phyloP scores from a whole-genome alignment of 1,139 yeast species.

The Pichia sp. region DNA sequence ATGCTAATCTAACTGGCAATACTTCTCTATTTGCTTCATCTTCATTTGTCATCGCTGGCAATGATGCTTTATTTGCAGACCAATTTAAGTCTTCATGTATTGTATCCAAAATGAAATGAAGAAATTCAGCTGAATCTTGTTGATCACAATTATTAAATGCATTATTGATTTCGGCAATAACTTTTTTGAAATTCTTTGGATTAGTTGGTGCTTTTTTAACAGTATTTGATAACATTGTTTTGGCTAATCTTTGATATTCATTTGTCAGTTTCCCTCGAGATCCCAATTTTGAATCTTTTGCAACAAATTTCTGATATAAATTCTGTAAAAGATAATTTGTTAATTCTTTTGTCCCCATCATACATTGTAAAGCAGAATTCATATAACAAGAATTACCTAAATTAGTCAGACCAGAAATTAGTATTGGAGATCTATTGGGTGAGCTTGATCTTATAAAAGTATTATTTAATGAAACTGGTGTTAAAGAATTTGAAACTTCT shows the following conservation, averaged over 20 bases:
- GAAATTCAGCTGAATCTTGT: constrained; percentile 74
- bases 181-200: constrained; percentile 26
- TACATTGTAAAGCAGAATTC: constrained; percentile 61
- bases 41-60: constrained; percentile 57
- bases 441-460: constrained; percentile 1
- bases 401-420: constrained; percentile 61
- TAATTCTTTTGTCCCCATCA: constrained; percentile 44
- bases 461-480: not conserved
- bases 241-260: constrained; percentile 62
- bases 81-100: constrained; percentile 58
- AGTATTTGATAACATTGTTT: constrained; percentile 47
- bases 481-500: not conserved
- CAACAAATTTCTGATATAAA: constrained; percentile 65
- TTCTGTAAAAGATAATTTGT: constrained; percentile 43
- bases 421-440: constrained; percentile 11
- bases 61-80: constrained; percentile 34
- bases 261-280: constrained; percentile 77
- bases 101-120: constrained; percentile 58
- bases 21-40: constrained; percentile 74
- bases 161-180: constrained; percentile 25
- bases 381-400: constrained; percentile 71
- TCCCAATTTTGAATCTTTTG: constrained; percentile 70
- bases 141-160: constrained; percentile 41
- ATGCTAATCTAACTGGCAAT: constrained; percentile 75
- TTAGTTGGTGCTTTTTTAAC: constrained; percentile 19